Evolutionary conservation across 306 rosid genomes (phyloP), one percentile per base, ranked within the genome.

Genomic region (Begonia peltatifolia): DNA sequence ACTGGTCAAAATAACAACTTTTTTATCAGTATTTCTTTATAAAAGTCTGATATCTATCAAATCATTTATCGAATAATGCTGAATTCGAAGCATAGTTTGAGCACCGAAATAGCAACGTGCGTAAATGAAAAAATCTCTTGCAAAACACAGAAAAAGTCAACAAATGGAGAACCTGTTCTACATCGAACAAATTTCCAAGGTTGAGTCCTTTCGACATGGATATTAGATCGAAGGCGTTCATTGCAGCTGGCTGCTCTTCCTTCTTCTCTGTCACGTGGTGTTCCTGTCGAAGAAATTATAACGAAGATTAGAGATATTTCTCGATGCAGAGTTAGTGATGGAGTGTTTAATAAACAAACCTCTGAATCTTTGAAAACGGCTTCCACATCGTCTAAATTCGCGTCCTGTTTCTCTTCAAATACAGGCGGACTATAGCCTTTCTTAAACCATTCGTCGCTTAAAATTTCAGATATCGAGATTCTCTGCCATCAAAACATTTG

Each of bases 201-300:
- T 90, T 90, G 10, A 90, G 94, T 49, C 99, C 99, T 74, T 74
- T 78, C 11, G 99, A 90, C 99, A 90, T 78, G 46, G 99, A 90
- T 63, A 90, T 90, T 65, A 90, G 70, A 64, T 90, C 95, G 13
- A 90, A 90, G 22, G 99, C 99, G 70, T 90, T 90, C 86, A 90
- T 86, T 14, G 94, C 68, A 25, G 76, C 60, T 41, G 99, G 99
- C 47, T 90, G 95, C 65, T 90, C 99, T 74, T 86, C 99, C 76
- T 71, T 89, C 81, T 78, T 90, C 65, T 90, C 99, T 9, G 75
- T 83, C 62, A 90, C 99, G 58, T 72, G 95, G 81, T 83, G 79
- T 73, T 90, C 99, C 99, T 90, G 81, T 50, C 53, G 66, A 13
- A 47, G 68, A 54, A 63, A 57, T 30, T 47, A 44, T 43, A 5